Conservation (phyloP, 805 yeast species). For the Komagataella populi region DNA sequence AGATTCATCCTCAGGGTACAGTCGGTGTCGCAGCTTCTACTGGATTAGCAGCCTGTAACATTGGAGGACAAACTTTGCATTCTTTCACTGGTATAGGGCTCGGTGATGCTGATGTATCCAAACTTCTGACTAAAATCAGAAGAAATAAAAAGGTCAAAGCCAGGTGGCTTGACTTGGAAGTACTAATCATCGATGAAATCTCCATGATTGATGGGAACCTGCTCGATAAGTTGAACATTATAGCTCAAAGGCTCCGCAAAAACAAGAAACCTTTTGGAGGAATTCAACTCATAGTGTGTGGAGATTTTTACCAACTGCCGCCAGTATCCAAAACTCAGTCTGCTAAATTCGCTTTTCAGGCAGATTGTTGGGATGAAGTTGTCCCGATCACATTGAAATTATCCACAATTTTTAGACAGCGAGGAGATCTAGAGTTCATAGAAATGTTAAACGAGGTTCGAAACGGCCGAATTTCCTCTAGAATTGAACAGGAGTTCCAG, state of each 20-base stretch:
- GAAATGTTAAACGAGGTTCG: conserved; percentile 73
- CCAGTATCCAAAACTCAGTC: conserved; percentile 48
- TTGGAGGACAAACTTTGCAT: conserved; percentile 85
- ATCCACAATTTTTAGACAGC: conserved; percentile 77
- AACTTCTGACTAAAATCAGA: conserved; percentile 33
- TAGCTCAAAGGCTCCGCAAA: conserved; percentile 46
- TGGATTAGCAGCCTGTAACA: conserved; percentile 89
- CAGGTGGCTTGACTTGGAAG: conserved; percentile 58
- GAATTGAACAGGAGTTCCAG: conserved; percentile 33
- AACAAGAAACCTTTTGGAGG: conserved; percentile 76
- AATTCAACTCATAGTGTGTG: conserved; percentile 75
- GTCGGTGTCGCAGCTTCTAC: conserved; percentile 94
- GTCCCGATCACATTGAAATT: conserved; percentile 57
- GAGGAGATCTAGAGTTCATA: conserved; percentile 63
- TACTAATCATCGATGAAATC: conserved; percentile 79
- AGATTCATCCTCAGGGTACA: conserved; percentile 22
- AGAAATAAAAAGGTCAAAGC: conserved; percentile 26
- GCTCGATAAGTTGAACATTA: conserved; percentile 56
- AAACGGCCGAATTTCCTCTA: conserved; percentile 45
- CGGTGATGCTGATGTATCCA: conserved; percentile 38
- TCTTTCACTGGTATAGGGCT: conserved; percentile 79
- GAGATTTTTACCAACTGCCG: conserved; percentile 95
- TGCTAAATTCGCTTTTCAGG: conserved; percentile 59
- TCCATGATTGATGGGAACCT: conserved; percentile 85
- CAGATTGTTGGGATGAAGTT: conserved; percentile 51